Evolutionary conservation across 352 stramenopile genomes (phyloP).

Genomic region (Plasmopara muralis): DNA sequence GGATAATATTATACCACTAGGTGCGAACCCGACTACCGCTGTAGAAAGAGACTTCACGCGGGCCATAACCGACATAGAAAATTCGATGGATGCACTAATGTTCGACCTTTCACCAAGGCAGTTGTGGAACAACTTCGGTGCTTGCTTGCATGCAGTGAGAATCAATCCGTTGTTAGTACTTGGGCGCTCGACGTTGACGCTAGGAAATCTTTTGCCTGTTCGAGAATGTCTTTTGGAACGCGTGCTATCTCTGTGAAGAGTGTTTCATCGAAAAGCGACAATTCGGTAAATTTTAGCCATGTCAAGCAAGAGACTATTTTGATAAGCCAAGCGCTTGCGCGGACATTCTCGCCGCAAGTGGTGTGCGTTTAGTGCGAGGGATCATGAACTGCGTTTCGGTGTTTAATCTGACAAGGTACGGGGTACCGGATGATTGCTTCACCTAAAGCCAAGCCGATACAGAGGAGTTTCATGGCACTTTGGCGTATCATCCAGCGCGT

Average conservation of each 20-base stretch:
- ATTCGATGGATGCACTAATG: slow-evolving; percentile 2
- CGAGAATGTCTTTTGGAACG: slow-evolving; percentile 5
- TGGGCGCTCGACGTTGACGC: slow-evolving; percentile 18
- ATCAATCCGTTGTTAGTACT: slow-evolving; percentile 29
- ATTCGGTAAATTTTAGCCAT: slow-evolving; percentile 11
- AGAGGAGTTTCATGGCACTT: no score
- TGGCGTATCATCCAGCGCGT: no score
- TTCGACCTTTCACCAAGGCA: slow-evolving; percentile 4
- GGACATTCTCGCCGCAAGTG: no score
- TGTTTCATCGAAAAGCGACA: slow-evolving; percentile 7
- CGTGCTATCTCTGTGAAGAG: slow-evolving; percentile 9
- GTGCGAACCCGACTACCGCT: not conserved
- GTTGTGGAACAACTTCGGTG: slow-evolving; percentile 23
- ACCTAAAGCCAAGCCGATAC: no score
- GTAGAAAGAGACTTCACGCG: not conserved
- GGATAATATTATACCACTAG: not conserved
- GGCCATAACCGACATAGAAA: slow-evolving; percentile 1
- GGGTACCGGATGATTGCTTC: no score
- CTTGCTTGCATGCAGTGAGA: slow-evolving; percentile 33
- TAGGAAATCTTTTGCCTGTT: slow-evolving; percentile 14
- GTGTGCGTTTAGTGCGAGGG: no score
- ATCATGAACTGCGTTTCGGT: no score
- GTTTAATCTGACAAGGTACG: no score
- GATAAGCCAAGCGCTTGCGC: no score
- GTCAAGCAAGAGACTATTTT: slow-evolving; percentile 5